phyloP scores from a whole-genome alignment of 805 yeast species.

The Yarrowia deformans region DNA sequence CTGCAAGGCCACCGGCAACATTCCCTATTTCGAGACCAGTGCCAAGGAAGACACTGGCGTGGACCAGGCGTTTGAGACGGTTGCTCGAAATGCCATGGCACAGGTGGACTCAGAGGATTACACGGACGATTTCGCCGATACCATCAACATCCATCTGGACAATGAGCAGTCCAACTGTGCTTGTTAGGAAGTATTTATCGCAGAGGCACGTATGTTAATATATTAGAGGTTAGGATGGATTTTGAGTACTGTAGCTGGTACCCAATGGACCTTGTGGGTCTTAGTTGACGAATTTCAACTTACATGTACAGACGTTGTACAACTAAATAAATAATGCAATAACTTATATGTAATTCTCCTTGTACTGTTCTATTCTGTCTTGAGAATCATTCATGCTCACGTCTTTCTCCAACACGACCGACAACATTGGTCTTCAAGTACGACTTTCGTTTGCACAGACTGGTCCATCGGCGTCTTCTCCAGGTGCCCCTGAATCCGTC shows the following conservation, averaged over 20 bases:
- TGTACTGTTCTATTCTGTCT: too few relatives aligned
- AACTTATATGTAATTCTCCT: neutral
- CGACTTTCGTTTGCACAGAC: conserved; percentile 42
- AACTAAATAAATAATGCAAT: conserved; percentile 31
- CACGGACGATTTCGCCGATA: conserved; percentile 93
- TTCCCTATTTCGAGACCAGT: conserved; percentile 96
- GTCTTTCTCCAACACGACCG: conserved; percentile 7
- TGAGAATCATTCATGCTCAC: neutral
- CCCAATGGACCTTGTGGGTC: too few relatives aligned
- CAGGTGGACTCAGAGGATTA: conserved; percentile 93
- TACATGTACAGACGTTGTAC: too few relatives aligned
- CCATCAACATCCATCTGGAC: conserved; percentile 92
- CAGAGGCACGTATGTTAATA: conserved; percentile 33
- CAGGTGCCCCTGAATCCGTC: conserved; percentile 46
- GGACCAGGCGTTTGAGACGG: conserved; percentile 93
- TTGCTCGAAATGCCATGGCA: conserved; percentile 93
- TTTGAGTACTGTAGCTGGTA: neutral
- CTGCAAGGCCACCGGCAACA: conserved; percentile 71
- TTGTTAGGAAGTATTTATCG: conserved; percentile 56
- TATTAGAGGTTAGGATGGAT: conserved; percentile 26
- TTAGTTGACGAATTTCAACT: too few relatives aligned
- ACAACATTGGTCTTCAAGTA: neutral
- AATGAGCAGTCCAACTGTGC: conserved; percentile 78
- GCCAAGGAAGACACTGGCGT: conserved; percentile 97
- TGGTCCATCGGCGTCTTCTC: conserved; percentile 46